Base-by-base conservation (phyloP, 208 protist genomes). In the Crithidia sp. region DNA sequence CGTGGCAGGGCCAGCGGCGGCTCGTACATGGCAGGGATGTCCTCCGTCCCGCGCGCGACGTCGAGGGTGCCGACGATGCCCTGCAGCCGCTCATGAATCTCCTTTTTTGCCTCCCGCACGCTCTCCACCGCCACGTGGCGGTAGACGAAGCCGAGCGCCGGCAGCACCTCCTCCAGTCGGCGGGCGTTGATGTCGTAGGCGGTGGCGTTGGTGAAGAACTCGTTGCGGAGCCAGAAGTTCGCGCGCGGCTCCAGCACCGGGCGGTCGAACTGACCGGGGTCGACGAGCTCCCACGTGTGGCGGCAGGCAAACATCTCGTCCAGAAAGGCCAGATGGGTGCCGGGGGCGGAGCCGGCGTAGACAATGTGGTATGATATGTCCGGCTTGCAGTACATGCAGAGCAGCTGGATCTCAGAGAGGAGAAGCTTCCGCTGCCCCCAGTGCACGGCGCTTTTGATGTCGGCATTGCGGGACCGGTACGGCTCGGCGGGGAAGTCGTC, bases 401-500 rank as follows among this genome's bases (percentile, higher is more conserved):
- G 84, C 47, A 99, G 89, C 82, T 99, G 96, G 49, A 99, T 95
- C 77, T 99, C 97, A 5, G 95, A 98, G 12, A 99, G 71, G 8
- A 99, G 78, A 0, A 99, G 82, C 80, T 99, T 99, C 8, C 98
- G 87, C 87, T 99, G 97, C 4, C 98, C 98, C 96, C 98, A 99
- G 80, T 99, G 98, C 17, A 97, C 85, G 7, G 93, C 84, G 13
- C 87, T 95, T 81, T 98, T 99, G 36, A 91, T 76, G 47, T 97
- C 89, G 4, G 56, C 62, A 66, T 84, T 86, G 41, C 96, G 87
- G 4, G 92, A 95, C 7, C 85, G 84, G 70, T 98, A 98, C 57
- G 59, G 45, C 84, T 96, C 86, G 2, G 67, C 64, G 8, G 93
- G 93, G 58, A 97, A 95, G 47, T 72, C 74, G 59, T 82, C 79